Conservation (phyloP, 192 early-diverging fungal genomes). For the Mortierella hygrophila region DNA sequence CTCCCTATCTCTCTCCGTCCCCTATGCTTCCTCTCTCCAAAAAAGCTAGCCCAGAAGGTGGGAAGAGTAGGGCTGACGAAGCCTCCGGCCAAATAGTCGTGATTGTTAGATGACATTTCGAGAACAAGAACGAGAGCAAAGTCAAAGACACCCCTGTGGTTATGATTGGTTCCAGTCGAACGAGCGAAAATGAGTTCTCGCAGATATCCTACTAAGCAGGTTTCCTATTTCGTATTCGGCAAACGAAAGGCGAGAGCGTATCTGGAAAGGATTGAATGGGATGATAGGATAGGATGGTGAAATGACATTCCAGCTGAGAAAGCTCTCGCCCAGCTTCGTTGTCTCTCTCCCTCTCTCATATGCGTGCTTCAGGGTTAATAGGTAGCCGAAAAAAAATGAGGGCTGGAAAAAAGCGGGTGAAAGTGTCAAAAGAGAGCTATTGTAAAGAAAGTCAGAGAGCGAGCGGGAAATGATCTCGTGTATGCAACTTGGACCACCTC, state of each 20-base stretch:
- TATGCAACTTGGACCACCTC: slow-evolving; percentile 5
- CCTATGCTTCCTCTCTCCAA: no score
- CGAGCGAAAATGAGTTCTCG: background rate
- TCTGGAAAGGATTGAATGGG: background rate
- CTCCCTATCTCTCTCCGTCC: background rate
- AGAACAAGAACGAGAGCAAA: background rate
- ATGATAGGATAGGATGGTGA: background rate
- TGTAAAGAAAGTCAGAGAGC: background rate
- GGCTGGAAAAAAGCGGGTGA: background rate
- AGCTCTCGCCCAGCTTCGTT: background rate
- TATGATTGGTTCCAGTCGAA: background rate
- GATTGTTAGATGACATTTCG: background rate
- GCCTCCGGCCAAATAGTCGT: background rate
- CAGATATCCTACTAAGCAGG: slow-evolving; percentile 3
- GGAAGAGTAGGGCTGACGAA: background rate
- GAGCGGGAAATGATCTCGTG: slow-evolving; percentile 8
- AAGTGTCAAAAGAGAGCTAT: background rate
- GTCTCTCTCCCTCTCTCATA: background rate
- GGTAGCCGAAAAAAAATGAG: background rate
- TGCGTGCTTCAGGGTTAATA: background rate
- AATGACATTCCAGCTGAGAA: slow-evolving; percentile 9
- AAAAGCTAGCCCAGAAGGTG: background rate
- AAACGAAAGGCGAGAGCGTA: background rate
- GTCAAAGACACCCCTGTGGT: background rate
- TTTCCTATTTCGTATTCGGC: background rate